A percentile compares a stretch with the other conserved stretches of the same genome.
Conservation (phyloP, 208 protist species). For the Phytomonas francai region DNA sequence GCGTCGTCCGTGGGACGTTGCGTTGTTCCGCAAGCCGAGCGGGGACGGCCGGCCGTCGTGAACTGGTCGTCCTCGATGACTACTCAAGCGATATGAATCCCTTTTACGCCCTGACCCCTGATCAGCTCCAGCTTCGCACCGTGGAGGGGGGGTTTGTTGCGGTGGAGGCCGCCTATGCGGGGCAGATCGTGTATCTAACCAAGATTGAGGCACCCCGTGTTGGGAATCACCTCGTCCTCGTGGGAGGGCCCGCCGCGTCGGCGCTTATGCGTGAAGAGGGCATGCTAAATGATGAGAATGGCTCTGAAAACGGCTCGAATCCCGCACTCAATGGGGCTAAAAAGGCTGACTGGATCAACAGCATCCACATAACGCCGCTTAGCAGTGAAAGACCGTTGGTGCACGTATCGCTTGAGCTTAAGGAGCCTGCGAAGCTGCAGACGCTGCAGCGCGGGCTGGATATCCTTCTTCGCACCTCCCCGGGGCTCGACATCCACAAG, state of each 20-base stretch:
- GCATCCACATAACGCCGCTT: conserved; percentile 30
- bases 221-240: conserved; percentile 51
- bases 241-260: conserved; percentile 36
- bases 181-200: conserved; percentile 63
- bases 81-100: conserved; percentile 59
- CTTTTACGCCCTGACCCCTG: conserved; percentile 36
- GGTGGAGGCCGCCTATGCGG: conserved; percentile 35
- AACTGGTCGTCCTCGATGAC: conserved; percentile 54
- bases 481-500: conserved; percentile 83
- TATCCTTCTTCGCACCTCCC: conserved; percentile 88
- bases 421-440: conserved; percentile 92
- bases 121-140: conserved; percentile 37
- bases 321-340: background rate
- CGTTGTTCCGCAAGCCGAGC: conserved; percentile 4
- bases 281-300: conserved; percentile 7
- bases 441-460: conserved; percentile 93
- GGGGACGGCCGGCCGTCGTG: background rate
- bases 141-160: conserved; percentile 38
- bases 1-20: conserved; percentile 50
- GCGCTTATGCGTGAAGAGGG: conserved; percentile 25
- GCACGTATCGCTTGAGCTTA: conserved; percentile 96
- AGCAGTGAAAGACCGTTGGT: conserved; percentile 44
- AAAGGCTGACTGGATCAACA: conserved; percentile 35
- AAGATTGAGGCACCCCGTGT: conserved; percentile 27
- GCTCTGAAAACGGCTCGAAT: conserved; percentile 12